A percentile compares a stretch with the other conserved stretches of the same genome.
Conservation (phyloP, 2,329 filamentous ascomycete species). For the Rhynchosporium agropyri region DNA sequence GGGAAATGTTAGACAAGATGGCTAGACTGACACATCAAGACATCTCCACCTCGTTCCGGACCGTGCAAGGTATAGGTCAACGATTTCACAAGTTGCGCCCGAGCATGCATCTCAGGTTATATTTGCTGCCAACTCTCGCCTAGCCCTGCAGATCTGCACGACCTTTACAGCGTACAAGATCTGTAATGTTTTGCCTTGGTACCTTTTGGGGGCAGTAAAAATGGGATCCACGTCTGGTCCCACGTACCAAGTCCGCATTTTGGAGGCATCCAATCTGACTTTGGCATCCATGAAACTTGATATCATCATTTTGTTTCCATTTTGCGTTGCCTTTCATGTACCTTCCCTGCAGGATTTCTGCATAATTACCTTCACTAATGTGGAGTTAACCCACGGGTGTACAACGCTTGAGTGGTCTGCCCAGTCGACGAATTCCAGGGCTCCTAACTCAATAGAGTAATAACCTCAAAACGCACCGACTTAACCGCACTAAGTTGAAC, state of each 20-base stretch:
- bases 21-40: constrained; percentile 1
- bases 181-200: background rate
- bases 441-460: too few species aligned
- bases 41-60: constrained; percentile 1
- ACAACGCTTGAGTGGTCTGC: too few species aligned
- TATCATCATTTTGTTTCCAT: background rate
- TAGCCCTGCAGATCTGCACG: constrained; percentile 10
- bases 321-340: constrained; percentile 11
- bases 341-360: background rate
- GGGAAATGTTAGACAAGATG: constrained; percentile 8
- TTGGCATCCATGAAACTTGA: constrained; percentile 9
- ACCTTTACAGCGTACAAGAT: constrained; percentile 13
- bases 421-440: too few species aligned
- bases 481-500: too few species aligned
- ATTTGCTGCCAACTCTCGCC: constrained; percentile 7
- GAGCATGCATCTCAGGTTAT: background rate
- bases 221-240: constrained; percentile 1
- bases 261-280: constrained; percentile 10
- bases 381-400: too few species aligned
- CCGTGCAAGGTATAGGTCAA: constrained; percentile 4
- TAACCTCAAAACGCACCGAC: too few species aligned
- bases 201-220: background rate
- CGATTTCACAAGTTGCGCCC: background rate
- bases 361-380: too few species aligned
- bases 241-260: constrained; percentile 5